These are phyloP conservation scores for Sapria himalayana DNA, from an alignment of 345 rosid species.

Conservation along the genomic window DNA sequence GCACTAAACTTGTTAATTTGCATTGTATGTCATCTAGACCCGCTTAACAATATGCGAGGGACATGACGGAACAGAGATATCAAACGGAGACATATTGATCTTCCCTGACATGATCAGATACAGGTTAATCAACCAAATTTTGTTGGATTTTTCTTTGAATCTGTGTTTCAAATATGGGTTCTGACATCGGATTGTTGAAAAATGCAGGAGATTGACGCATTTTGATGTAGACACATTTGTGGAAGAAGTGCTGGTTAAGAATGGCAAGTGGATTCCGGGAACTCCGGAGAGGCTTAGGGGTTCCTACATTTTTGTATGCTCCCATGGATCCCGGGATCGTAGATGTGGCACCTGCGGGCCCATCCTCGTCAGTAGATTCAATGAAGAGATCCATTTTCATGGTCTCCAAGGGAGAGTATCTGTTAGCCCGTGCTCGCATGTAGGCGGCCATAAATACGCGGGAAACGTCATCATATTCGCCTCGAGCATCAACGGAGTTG, in stretches of 20 bases:
- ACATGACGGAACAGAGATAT: slow-evolving; percentile 92
- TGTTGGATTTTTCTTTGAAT: slow-evolving; percentile 3
- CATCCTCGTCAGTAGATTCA: slow-evolving; percentile 49
- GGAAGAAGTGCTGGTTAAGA: slow-evolving; percentile 91
- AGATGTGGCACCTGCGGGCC: slow-evolving; percentile 97
- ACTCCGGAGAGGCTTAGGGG: slow-evolving; percentile 69
- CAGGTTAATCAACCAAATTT: slow-evolving; percentile 27
- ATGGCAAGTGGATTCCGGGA: slow-evolving; percentile 86
- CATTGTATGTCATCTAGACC: slow-evolving; percentile 23
- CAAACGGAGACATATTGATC: slow-evolving; percentile 88
- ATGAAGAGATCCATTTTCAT: slow-evolving; percentile 55
- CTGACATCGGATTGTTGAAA: slow-evolving; percentile 7
- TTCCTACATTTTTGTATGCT: slow-evolving; percentile 74
- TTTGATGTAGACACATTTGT: slow-evolving; percentile 96
- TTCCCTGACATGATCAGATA: slow-evolving; percentile 98
- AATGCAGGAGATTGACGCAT: slow-evolving; percentile 93
- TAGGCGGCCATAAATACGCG: slow-evolving; percentile 89
- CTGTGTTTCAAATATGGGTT: slow-evolving; percentile 8
- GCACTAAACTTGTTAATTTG: neutral
- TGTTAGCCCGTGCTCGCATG: slow-evolving; percentile 88
- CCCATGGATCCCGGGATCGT: slow-evolving; percentile 76
- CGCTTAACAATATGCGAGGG: slow-evolving; percentile 90
- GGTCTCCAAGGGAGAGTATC: slow-evolving; percentile 76
- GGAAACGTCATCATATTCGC: slow-evolving; percentile 86
- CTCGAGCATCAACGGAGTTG: slow-evolving; percentile 27